phyloP scores from a whole-genome alignment of 2,329 filamentous ascomycete species.

The Ascomycota sp. region DNA sequence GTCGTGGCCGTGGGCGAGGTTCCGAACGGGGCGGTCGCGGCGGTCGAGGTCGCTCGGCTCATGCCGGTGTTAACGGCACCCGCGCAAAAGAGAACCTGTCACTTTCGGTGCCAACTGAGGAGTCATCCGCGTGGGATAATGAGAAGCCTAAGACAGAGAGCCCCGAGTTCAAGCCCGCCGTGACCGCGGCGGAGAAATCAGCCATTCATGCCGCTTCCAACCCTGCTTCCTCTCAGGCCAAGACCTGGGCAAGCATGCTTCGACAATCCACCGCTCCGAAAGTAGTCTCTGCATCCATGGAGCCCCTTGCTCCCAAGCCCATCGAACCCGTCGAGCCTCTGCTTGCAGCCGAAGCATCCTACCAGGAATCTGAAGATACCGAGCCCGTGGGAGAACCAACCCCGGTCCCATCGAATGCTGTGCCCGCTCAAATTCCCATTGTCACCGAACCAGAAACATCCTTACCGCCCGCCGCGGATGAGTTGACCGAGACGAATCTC shows the following conservation, averaged over 20 bases:
- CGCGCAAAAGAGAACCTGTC: conserved; percentile 33
- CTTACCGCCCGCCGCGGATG: conserved; percentile 53
- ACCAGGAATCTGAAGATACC: conserved; percentile 14
- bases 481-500: conserved; percentile 79
- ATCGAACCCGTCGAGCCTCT: conserved; percentile 15
- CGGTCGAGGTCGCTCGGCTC: conserved; percentile 42
- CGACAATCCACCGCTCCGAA: conserved; percentile 37
- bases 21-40: conserved; percentile 41
- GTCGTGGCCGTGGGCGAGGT: conserved; percentile 40
- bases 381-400: conserved; percentile 15
- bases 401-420: conserved; percentile 12
- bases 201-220: conserved; percentile 15
- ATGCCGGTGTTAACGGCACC: conserved; percentile 37
- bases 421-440: conserved; percentile 5
- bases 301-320: conserved; percentile 17
- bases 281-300: conserved; percentile 16
- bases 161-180: conserved; percentile 13
- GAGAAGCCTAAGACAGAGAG: conserved; percentile 15
- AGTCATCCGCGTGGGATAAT: conserved; percentile 25
- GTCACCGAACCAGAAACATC: conserved; percentile 29
- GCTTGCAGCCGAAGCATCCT: conserved; percentile 13
- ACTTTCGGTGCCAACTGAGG: conserved; percentile 47
- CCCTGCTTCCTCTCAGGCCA: conserved; percentile 20
- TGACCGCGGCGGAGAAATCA: conserved; percentile 12
- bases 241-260: conserved; percentile 62